phyloP scores from a whole-genome alignment of 1,284 basidiomycete species.

The Ustilago hordei region DNA sequence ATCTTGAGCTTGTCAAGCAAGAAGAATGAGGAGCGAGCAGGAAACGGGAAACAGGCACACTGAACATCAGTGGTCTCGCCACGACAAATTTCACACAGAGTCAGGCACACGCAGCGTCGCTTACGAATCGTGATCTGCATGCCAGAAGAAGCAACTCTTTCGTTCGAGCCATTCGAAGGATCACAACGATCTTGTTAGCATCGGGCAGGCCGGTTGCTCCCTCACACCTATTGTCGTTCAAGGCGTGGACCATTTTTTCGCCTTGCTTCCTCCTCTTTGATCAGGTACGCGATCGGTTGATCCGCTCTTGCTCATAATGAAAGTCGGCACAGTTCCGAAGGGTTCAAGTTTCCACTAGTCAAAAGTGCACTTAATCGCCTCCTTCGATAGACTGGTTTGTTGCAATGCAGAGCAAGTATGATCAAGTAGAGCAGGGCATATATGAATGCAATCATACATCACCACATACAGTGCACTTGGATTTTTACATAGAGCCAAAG shows the following conservation, averaged over 20 bases:
- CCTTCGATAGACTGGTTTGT: neutral
- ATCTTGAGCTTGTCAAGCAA: too few species aligned
- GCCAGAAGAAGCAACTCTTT: too few species aligned
- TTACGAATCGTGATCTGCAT: neutral
- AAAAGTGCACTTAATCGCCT: neutral
- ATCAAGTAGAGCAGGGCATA: neutral
- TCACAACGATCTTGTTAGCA: neutral
- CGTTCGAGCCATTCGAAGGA: too few species aligned
- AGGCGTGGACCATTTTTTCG: neutral
- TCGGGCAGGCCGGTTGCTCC: neutral
- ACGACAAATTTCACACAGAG: neutral
- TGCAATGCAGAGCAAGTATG: neutral
- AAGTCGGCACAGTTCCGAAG: neutral
- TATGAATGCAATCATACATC: neutral
- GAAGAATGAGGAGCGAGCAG: neutral
- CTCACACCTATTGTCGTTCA: neutral
- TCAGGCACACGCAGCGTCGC: neutral
- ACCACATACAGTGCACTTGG: neutral
- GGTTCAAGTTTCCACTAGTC: neutral
- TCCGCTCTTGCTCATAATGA: neutral
- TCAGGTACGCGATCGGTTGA: neutral
- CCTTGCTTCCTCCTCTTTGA: neutral
- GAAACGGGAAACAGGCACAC: neutral
- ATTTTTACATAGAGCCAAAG: neutral
- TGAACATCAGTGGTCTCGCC: slow-evolving; percentile 1